Evolutionary conservation across 2,329 filamentous ascomycete species (phyloP).

Genomic region (Aspergillus sojae): DNA sequence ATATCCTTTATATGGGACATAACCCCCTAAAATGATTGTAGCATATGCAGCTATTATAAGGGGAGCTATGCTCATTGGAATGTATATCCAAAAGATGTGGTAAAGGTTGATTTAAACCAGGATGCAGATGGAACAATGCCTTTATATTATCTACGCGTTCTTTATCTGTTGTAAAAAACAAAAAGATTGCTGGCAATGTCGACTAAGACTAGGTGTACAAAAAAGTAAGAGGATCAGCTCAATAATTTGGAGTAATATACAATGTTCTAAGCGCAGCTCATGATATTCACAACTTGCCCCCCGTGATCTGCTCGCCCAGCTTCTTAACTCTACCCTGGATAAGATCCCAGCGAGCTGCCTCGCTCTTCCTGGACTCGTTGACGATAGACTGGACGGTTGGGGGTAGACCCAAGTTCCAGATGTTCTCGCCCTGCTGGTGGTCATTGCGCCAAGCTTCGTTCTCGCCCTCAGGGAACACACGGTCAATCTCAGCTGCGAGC

Average conservation of each 20-base stretch:
- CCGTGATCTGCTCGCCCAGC: constrained; percentile 68
- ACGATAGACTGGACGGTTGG: constrained; percentile 42
- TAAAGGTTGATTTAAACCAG: neutral
- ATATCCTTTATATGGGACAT: no score
- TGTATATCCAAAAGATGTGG: neutral
- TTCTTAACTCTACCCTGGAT: constrained; percentile 62
- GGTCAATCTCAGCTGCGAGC: constrained; percentile 72
- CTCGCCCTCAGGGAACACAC: constrained; percentile 69
- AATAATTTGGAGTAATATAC: constrained; percentile 26
- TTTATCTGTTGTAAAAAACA: neutral
- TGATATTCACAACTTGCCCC: constrained; percentile 59
- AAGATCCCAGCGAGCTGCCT: constrained; percentile 42
- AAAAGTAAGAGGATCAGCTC: constrained; percentile 6
- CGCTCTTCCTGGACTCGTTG: constrained; percentile 34
- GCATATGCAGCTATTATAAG: neutral
- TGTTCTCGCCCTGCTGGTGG: constrained; percentile 46
- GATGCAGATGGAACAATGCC: neutral
- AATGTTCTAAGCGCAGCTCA: constrained; percentile 17
- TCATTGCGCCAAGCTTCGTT: constrained; percentile 47
- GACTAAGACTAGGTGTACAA: constrained; percentile 19
- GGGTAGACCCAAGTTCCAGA: constrained; percentile 55
- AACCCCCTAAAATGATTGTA: neutral
- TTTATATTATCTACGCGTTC: neutral
- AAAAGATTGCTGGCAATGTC: neutral
- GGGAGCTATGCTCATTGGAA: neutral